A percentile compares a stretch with the other conserved stretches of the same genome.
phyloP scores from a whole-genome alignment of 2,329 filamentous ascomycete genomes.

The Epichloe elymi region DNA sequence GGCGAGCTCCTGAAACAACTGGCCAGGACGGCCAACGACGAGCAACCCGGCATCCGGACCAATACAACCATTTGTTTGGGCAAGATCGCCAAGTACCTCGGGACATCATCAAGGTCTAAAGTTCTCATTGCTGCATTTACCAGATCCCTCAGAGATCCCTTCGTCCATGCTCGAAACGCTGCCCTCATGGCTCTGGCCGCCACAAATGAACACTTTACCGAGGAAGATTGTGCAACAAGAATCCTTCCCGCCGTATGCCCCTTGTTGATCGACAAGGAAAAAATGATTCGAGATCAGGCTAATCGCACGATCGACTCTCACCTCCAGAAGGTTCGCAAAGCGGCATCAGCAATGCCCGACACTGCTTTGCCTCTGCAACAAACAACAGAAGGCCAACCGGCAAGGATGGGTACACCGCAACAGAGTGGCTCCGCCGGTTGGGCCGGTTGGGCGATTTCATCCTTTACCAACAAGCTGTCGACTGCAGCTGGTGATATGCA shows the following conservation, averaged over 20 bases:
- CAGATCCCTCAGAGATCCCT: slow-evolving; percentile 79
- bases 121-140: slow-evolving; percentile 89
- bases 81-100: slow-evolving; percentile 86
- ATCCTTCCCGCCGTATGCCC: slow-evolving; percentile 78
- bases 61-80: slow-evolving; percentile 97
- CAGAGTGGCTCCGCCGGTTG: slow-evolving; percentile 44
- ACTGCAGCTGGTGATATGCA: slow-evolving; percentile 79
- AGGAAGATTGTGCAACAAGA: slow-evolving; percentile 77
- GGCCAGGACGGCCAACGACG: slow-evolving; percentile 93
- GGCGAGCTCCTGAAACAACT: slow-evolving; percentile 83
- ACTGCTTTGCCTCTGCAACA: slow-evolving; percentile 56
- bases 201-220: slow-evolving; percentile 73
- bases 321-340: slow-evolving; percentile 69
- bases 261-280: slow-evolving; percentile 85
- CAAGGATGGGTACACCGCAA: slow-evolving; percentile 71
- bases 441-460: slow-evolving; percentile 97
- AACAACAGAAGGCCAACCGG: slow-evolving; percentile 37
- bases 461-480: slow-evolving; percentile 89
- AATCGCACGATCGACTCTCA: slow-evolving; percentile 82
- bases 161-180: slow-evolving; percentile 86
- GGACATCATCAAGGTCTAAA: slow-evolving; percentile 65
- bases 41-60: slow-evolving; percentile 91
- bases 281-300: slow-evolving; percentile 82
- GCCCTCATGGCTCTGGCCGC: slow-evolving; percentile 74
- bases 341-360: slow-evolving; percentile 65